Percentiles rank a stretch among this genome's conserved stretches.
Evolutionary conservation across 495 filamentous ascomycete genomes (phyloP).

Genomic region (Physcia stellaris): DNA sequence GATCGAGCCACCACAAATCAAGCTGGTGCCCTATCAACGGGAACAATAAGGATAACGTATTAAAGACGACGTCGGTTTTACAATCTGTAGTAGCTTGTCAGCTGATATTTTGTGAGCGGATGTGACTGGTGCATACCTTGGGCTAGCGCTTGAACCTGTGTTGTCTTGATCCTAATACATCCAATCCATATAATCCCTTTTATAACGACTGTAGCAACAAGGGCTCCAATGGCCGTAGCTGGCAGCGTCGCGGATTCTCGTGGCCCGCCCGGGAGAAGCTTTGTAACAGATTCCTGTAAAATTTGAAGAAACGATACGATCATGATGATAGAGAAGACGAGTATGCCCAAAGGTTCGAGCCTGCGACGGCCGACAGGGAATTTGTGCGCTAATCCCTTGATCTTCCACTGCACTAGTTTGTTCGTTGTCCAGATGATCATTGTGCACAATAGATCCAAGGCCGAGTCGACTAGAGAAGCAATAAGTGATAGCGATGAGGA

Average conservation of each 20-base stretch:
- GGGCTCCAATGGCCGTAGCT: conserved; percentile 50
- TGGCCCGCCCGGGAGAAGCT: conserved; percentile 50
- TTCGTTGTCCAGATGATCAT: conserved; percentile 77
- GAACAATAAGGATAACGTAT: conserved; percentile 62
- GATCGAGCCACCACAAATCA: conserved; percentile 70
- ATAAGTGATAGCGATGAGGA: conserved; percentile 79
- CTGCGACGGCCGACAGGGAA: conserved; percentile 70
- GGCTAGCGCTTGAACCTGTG: conserved; percentile 73
- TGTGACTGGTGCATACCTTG: conserved; percentile 30
- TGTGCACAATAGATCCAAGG: conserved; percentile 75
- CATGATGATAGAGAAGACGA: conserved; percentile 74
- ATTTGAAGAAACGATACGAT: conserved; percentile 81
- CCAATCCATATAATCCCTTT: conserved; percentile 75
- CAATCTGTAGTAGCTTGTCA: conserved; percentile 2
- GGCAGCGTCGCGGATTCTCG: conserved; percentile 9
- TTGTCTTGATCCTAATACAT: conserved; percentile 78
- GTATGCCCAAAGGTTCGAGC: conserved; percentile 61
- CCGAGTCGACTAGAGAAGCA: conserved; percentile 76
- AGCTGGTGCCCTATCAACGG: conserved; percentile 50
- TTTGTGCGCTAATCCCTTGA: conserved; percentile 40
- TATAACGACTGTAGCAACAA: conserved; percentile 67
- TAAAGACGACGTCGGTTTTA: conserved; percentile 76
- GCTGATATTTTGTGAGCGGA: not conserved
- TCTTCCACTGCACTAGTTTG: conserved; percentile 53
- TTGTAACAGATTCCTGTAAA: conserved; percentile 51